Evolutionary conservation across 2,329 filamentous ascomycete species (phyloP), one percentile per base, ranked within the genome.

Genomic region (Pseudodiploospora longispora): DNA sequence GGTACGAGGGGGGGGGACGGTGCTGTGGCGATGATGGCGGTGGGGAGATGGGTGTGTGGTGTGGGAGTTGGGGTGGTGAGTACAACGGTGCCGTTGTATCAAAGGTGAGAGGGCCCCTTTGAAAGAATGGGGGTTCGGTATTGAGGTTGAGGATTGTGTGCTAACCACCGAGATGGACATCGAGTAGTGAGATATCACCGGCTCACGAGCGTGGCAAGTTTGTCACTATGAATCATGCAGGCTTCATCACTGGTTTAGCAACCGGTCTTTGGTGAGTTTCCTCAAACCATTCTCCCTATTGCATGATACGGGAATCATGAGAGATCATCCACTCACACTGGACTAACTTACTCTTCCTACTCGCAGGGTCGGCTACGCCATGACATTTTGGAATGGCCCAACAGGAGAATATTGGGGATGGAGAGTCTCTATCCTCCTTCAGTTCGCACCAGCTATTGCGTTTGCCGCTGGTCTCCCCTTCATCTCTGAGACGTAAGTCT

Each of bases 211-310:
- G 76, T 6, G 76, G 77, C 3, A 68, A 67, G 47, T 75, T 75
- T 46, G 75, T 80, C 1, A 74, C 78, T 7, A 66, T 80, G 58
- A 80, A 80, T 52, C 76, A 80, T 42, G 67, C 78, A 37, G 76
- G 77, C 3, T 72, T 80, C 46, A 70, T 80, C 27, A 66, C 67
- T 2, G 76, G 76, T 3, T 57, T 79, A 6, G 74, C 75, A 1
- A 53, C 55, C 5, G 76, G 75, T 0, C 75, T 79, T 45, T 79
- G 76, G 75, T 78, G 57, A 32, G 63, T 47, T 27, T 29, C 2
- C 29, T 19, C 28, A 28, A 29, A 19, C 28, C 36, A 38, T 29
- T 19, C 6, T 27, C 36, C 27, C n/a, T 19, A 19, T 19, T 19
- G 19, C 19, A 19, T 19, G 19, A 19, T 19, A 19, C 19, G 19